Percentiles rank a stretch among this genome's conserved stretches.
phyloP scores from a whole-genome alignment of 179 eudicot genomes.

The Heliamphora pulchella region DNA sequence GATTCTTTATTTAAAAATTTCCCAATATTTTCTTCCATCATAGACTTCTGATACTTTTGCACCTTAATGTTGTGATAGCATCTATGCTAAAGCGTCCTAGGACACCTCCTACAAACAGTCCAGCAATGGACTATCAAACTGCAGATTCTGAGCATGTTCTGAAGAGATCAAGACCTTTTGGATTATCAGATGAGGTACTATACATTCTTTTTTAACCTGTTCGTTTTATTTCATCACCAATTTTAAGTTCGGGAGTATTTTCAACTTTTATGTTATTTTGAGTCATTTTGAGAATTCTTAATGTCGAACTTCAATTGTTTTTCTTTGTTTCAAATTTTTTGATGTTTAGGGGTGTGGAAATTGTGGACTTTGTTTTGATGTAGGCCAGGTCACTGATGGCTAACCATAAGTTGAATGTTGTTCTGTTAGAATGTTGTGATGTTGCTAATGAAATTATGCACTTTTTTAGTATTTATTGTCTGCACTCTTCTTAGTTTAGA shows the following conservation, averaged over 20 bases:
- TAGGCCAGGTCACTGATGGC: no score
- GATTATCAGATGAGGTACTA: slow-evolving; percentile 63
- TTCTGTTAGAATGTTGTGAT: no score
- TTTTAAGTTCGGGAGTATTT: background rate
- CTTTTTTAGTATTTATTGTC: no score
- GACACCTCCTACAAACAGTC: slow-evolving; percentile 64
- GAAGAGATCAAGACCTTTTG: slow-evolving; percentile 65
- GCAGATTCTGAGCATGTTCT: slow-evolving; percentile 72
- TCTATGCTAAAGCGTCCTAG: slow-evolving; percentile 71
- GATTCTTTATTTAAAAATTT: background rate
- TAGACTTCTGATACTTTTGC: slow-evolving; percentile 13
- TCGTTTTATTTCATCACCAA: background rate
- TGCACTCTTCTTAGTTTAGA: background rate
- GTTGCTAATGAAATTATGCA: no score
- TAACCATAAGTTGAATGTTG: no score
- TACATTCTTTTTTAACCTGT: background rate
- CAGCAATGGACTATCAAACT: slow-evolving; percentile 67
- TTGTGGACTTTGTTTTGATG: no score
- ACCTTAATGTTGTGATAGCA: slow-evolving; percentile 20
- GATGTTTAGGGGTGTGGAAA: no score
- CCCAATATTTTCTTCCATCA: background rate
- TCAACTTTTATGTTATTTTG: background rate
- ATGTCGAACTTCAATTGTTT: background rate
- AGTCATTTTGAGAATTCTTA: background rate
- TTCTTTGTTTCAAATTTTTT: background rate